Conservation (phyloP, 441 rosid species). For the Breynia disticha region DNA sequence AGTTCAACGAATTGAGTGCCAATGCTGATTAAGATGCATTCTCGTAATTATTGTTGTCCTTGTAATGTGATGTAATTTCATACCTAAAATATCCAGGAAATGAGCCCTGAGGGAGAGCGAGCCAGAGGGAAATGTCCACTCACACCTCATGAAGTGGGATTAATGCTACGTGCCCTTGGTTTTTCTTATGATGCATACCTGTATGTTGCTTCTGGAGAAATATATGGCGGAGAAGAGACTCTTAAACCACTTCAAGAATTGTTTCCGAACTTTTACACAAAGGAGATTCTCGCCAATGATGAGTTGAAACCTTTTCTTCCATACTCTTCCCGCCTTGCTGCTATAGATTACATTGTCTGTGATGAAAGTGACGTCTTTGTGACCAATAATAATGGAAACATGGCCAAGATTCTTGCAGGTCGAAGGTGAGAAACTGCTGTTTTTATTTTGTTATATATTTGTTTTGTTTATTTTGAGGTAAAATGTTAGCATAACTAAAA, state of each 20-base stretch:
- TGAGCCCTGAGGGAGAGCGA: conserved; percentile 79
- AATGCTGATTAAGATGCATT: conserved; percentile 3
- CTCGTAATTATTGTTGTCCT: conserved; percentile 2
- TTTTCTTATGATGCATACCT: conserved; percentile 72
- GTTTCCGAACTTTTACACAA: conserved; percentile 88
- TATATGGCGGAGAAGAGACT: conserved; percentile 93
- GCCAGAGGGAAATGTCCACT: conserved; percentile 96
- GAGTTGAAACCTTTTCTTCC: conserved; percentile 73
- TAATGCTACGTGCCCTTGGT: conserved; percentile 93
- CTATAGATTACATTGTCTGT: conserved; percentile 80
- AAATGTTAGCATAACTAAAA: too few species aligned
- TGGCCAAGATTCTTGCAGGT: conserved; percentile 98
- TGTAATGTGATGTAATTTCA: conserved; percentile 4
- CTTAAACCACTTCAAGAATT: conserved; percentile 72
- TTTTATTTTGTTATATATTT: too few species aligned
- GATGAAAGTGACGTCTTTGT: conserved; percentile 93
- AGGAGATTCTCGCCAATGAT: conserved; percentile 79
- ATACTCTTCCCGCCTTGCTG: conserved; percentile 88
- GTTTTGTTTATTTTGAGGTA: not conserved
- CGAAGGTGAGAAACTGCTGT: conserved; percentile 49
- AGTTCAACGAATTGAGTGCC: not conserved
- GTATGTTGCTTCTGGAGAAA: conserved; percentile 96
- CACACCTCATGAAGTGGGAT: conserved; percentile 92
- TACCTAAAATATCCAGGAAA: conserved; percentile 41
- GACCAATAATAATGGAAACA: conserved; percentile 93